phyloP scores from a whole-genome alignment of 179 eudicot species.

The Pouteria campechiana region DNA sequence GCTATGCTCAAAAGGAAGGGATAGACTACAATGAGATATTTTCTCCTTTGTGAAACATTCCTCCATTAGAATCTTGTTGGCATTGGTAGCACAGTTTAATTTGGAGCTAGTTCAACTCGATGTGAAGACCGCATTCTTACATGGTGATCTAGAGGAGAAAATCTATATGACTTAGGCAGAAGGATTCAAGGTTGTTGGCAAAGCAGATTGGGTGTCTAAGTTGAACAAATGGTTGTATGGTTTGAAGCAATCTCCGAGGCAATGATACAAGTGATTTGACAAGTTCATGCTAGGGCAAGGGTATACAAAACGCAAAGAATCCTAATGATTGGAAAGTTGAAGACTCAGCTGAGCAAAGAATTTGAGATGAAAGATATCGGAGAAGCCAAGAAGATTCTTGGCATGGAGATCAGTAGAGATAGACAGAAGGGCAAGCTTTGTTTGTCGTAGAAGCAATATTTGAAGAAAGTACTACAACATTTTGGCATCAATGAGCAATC shows the following conservation, averaged over 20 bases:
- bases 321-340: neutral
- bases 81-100: neutral
- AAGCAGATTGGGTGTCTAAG: neutral
- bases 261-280: neutral
- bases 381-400: neutral
- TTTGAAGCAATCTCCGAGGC: neutral
- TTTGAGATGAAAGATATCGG: slow-evolving; percentile 3
- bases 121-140: neutral
- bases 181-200: neutral
- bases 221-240: neutral
- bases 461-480: neutral
- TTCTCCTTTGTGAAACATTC: neutral
- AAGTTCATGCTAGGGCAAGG: neutral
- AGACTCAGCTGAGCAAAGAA: neutral
- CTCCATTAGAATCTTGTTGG: neutral
- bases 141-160: neutral
- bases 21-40: neutral
- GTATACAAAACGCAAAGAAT: no score
- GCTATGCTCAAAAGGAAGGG: neutral
- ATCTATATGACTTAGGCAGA: slow-evolving; percentile 1
- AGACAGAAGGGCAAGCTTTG: neutral
- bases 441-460: neutral
- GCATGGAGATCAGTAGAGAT: neutral
- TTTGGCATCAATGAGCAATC: neutral
- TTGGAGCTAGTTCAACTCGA: slow-evolving; percentile 1